phyloP scores from a whole-genome alignment of 805 yeast genomes.

The Scheffersomyces lignosus region DNA sequence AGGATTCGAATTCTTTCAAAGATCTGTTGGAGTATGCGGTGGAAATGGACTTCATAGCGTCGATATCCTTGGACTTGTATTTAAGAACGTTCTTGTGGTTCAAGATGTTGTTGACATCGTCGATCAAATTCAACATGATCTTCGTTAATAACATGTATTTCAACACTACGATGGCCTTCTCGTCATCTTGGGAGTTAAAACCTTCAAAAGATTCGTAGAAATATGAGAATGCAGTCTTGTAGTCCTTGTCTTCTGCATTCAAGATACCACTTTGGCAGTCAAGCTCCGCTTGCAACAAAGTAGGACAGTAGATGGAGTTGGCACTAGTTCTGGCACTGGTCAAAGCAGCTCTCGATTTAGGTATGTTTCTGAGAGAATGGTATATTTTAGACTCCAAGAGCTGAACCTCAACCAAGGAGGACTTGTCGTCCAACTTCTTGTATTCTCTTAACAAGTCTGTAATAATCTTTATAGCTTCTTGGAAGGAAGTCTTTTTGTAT shows the following conservation, averaged over 20 bases:
- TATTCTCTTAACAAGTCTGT: constrained; percentile 76
- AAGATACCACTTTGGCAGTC: constrained; percentile 94
- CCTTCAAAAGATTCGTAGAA: constrained; percentile 95
- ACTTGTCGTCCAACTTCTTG: constrained; percentile 92
- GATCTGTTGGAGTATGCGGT: constrained; percentile 88
- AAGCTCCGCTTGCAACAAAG: constrained; percentile 89
- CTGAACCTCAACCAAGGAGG: constrained; percentile 93
- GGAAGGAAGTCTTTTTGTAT: constrained; percentile 62
- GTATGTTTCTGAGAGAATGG: constrained; percentile 86
- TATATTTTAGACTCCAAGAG: constrained; percentile 85
- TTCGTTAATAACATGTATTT: constrained; percentile 92
- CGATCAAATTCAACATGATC: constrained; percentile 85
- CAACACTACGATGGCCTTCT: constrained; percentile 67
- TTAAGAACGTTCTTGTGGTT: constrained; percentile 66
- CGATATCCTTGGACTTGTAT: constrained; percentile 81
- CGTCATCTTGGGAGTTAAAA: constrained; percentile 66
- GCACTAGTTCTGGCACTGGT: constrained; percentile 97
- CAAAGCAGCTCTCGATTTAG: constrained; percentile 88
- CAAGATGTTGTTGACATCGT: constrained; percentile 79
- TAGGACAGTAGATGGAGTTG: constrained; percentile 93
- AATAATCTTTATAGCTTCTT: constrained; percentile 71
- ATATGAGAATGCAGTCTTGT: constrained; percentile 92
- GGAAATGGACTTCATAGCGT: constrained; percentile 94
- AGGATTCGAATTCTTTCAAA: constrained; percentile 85
- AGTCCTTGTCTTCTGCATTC: constrained; percentile 96